A percentile compares a stretch with the other conserved stretches of the same genome.
phyloP scores from a whole-genome alignment of 2,329 filamentous ascomycete genomes.

The Colletotrichum chlorophyti region DNA sequence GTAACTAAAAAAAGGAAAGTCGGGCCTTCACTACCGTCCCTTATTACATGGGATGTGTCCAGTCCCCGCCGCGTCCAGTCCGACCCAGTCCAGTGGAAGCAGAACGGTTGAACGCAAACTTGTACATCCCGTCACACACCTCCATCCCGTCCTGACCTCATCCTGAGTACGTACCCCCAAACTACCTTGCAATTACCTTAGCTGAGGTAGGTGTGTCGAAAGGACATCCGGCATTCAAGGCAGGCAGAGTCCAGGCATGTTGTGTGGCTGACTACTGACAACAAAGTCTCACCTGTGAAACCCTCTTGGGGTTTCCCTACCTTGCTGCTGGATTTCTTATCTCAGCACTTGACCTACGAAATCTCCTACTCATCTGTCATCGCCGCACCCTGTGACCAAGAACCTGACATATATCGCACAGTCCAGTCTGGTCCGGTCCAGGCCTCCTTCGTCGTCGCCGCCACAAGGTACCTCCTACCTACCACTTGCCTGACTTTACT shows the following conservation, averaged over 20 bases:
- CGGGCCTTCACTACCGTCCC: background rate
- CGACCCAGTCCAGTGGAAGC: too few relatives aligned
- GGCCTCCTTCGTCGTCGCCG: slow-evolving; percentile 8
- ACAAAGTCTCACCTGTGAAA: slow-evolving; percentile 26
- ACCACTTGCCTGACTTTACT: too few relatives aligned
- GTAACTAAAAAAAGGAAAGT: slow-evolving; percentile 23
- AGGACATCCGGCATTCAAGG: too few relatives aligned
- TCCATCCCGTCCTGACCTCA: too few relatives aligned
- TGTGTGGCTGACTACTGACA: slow-evolving; percentile 15
- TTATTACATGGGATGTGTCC: too few relatives aligned
- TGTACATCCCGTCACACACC: too few relatives aligned
- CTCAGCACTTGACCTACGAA: slow-evolving; percentile 17
- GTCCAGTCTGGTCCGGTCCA: too few relatives aligned
- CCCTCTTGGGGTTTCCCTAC: slow-evolving; percentile 8
- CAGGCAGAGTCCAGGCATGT: too few relatives aligned
- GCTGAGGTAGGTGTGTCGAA: background rate
- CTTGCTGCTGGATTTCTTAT: slow-evolving; percentile 23
- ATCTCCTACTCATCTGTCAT: slow-evolving; percentile 25
- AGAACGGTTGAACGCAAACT: slow-evolving; percentile 10
- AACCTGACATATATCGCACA: slow-evolving; percentile 23
- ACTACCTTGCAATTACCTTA: too few relatives aligned
- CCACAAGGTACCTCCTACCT: slow-evolving; percentile 21
- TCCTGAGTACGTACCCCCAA: too few relatives aligned
- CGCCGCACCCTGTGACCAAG: slow-evolving; percentile 28
- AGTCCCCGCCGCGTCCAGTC: too few relatives aligned